These are phyloP conservation scores for Paraurostyla sp. DNA, from an alignment of 73 alveolate genomes.

Conservation along the genomic window DNA sequence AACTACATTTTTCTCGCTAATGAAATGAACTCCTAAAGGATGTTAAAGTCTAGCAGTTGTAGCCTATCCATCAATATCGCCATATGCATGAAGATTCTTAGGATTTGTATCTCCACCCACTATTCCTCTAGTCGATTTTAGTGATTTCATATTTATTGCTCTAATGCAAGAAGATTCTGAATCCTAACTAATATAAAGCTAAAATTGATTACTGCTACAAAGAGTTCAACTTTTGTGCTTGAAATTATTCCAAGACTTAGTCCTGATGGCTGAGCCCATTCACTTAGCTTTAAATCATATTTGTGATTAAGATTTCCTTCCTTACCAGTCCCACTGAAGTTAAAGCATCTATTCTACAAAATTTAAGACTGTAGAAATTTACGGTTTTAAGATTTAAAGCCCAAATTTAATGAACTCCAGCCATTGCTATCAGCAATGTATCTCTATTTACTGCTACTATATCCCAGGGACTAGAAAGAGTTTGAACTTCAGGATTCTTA, in stretches of 20 bases:
- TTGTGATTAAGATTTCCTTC: conserved; percentile 73
- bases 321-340: conserved; percentile 68
- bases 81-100: conserved; percentile 68
- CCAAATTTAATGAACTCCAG: conserved; percentile 77
- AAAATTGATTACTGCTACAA: conserved; percentile 52
- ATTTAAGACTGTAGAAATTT: not conserved
- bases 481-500: conserved; percentile 55
- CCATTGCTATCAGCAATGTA: conserved; percentile 70
- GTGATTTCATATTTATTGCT: conserved; percentile 66
- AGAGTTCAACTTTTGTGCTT: conserved; percentile 62
- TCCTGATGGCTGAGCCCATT: conserved; percentile 83
- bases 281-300: conserved; percentile 32
- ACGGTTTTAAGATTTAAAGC: conserved; percentile 55
- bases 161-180: conserved; percentile 72
- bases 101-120: conserved; percentile 78
- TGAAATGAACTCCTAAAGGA: conserved; percentile 75
- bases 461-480: conserved; percentile 75
- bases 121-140: conserved; percentile 48
- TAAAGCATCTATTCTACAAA: conserved; percentile 50
- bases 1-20: conserved; percentile 41
- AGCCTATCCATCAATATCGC: conserved; percentile 72
- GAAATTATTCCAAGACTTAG: conserved; percentile 59
- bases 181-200: conserved; percentile 25
- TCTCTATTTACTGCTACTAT: conserved; percentile 63
- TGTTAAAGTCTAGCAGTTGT: conserved; percentile 69